These are phyloP conservation scores for Echinochloa phyllopogon DNA, from an alignment of 176 grass and related monocot species.

Conservation along the genomic window DNA sequence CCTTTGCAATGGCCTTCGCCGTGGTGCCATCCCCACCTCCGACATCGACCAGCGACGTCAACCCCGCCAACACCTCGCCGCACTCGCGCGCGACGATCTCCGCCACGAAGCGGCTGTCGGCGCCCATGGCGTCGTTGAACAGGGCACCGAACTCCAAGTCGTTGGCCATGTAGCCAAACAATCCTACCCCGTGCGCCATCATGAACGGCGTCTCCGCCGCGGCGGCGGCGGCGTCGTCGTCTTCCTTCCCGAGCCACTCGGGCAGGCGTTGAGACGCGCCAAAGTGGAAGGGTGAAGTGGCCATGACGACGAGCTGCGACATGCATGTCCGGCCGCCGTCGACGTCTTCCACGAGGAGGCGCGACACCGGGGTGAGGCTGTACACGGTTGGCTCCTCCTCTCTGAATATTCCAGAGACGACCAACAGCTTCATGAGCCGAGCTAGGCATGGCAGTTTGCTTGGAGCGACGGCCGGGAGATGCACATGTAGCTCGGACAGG, in stretches of 20 bases:
- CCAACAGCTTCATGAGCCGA: constrained; percentile 52
- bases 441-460: constrained; percentile 12
- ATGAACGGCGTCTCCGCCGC: neutral
- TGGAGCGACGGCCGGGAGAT: neutral
- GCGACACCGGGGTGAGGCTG: constrained; percentile 40
- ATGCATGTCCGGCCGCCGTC: neutral
- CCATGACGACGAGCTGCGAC: neutral
- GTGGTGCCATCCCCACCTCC: neutral
- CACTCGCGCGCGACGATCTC: neutral
- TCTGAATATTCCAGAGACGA: neutral
- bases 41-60: neutral
- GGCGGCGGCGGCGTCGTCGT: neutral
- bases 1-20: neutral
- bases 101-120: constrained; percentile 19
- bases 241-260: constrained; percentile 29
- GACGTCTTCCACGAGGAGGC: constrained; percentile 21
- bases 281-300: neutral
- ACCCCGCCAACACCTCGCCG: neutral
- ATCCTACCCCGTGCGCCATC: neutral
- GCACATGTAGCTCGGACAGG: neutral
- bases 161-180: neutral
- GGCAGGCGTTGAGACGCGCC: neutral
- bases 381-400: neutral
- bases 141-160: neutral
- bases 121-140: neutral